Conservation (phyloP, 2,329 filamentous ascomycete genomes). For the Aspergillus vadensis region DNA sequence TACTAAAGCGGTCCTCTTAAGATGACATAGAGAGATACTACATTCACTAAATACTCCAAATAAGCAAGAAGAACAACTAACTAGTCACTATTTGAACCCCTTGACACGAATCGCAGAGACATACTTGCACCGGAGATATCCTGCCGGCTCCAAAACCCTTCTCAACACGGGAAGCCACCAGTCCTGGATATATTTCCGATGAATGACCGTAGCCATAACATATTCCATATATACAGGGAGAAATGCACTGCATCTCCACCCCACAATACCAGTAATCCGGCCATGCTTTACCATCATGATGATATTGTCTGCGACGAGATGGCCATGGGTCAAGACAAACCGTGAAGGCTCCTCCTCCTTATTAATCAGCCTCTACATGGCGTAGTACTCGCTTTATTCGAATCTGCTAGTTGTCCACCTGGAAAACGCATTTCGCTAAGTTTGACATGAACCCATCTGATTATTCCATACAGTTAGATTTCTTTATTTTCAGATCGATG, state of each 20-base stretch:
- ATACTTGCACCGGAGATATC: background rate
- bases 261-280: slow-evolving; percentile 34
- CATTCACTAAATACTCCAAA: too few species aligned
- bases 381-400: too few species aligned
- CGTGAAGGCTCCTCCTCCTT: slow-evolving; percentile 9
- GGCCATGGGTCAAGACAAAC: slow-evolving; percentile 15
- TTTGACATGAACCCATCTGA: too few species aligned
- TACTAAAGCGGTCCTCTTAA: too few species aligned
- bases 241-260: slow-evolving; percentile 46
- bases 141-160: background rate
- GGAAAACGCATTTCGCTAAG: too few species aligned
- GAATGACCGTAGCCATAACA: background rate
- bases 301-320: slow-evolving; percentile 28
- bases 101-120: background rate
- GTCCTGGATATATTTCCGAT: background rate
- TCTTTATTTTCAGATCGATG: slow-evolving; percentile 1
- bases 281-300: slow-evolving; percentile 29
- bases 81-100: background rate
- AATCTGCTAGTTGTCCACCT: too few species aligned
- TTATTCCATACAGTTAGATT: background rate
- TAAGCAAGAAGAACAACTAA: too few species aligned
- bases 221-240: slow-evolving; percentile 40
- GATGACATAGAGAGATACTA: too few species aligned
- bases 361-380: too few species aligned
- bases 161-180: slow-evolving; percentile 1